Percentiles rank a stretch among this genome's conserved stretches.
Conservation (phyloP, 352 stramenopile species). For the Phytopythium cucurbitacearum region DNA sequence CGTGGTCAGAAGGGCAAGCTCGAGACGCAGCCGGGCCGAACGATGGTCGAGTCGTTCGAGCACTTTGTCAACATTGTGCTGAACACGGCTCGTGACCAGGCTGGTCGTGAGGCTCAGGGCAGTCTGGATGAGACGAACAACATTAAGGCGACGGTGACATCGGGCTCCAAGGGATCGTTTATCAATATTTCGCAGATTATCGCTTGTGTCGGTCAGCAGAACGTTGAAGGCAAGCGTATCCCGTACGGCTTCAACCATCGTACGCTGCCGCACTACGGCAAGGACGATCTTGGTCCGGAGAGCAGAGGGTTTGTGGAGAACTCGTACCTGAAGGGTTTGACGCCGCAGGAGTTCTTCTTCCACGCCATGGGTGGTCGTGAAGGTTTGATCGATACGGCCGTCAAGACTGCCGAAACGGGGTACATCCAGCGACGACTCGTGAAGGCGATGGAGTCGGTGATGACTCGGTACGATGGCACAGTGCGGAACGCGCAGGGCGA, state of each 20-base stretch:
- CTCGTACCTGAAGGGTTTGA: conserved; percentile 96
- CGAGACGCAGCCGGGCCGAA: conserved; percentile 97
- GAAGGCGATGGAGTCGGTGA: conserved; percentile 99
- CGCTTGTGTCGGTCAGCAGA: conserved; percentile 98
- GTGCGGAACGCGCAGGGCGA: conserved; percentile 93
- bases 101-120: conserved; percentile 75
- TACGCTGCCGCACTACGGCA: conserved; percentile 95
- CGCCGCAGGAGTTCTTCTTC: conserved; percentile 98
- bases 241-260: conserved; percentile 93
- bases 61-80: conserved; percentile 97
- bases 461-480: conserved; percentile 98
- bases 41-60: conserved; percentile 99
- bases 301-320: conserved; percentile 99
- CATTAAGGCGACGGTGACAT: conserved; percentile 99
- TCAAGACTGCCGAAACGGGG: conserved; percentile 99
- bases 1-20: conserved; percentile 97
- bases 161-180: conserved; percentile 98
- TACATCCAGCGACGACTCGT: conserved; percentile 99
- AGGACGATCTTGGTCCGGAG: conserved; percentile 97
- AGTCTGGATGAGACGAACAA: conserved; percentile 96
- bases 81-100: conserved; percentile 85
- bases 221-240: conserved; percentile 98
- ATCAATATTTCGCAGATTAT: conserved; percentile 99
- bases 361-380: conserved; percentile 99
- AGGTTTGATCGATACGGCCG: conserved; percentile 99